Conservation (phyloP, 306 rosid species). For the Sindora glabra region DNA sequence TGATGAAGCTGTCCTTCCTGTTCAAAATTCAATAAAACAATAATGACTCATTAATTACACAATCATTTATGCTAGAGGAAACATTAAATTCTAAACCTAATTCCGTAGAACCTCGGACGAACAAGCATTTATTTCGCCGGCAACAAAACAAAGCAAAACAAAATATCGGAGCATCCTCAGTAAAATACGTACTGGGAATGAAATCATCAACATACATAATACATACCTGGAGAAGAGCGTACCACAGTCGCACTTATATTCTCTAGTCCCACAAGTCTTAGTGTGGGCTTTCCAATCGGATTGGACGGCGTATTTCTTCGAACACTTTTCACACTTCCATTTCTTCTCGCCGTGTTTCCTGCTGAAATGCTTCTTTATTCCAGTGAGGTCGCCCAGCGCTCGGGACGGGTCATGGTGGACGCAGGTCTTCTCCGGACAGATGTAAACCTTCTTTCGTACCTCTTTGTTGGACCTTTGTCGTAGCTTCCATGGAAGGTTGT, state of each 20-base stretch:
- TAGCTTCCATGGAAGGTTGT: slow-evolving; percentile 92
- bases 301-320: slow-evolving; percentile 92
- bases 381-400: slow-evolving; percentile 93
- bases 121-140: slow-evolving; percentile 28
- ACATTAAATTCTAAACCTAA: slow-evolving; percentile 31
- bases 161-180: too few relatives aligned
- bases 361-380: slow-evolving; percentile 89
- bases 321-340: slow-evolving; percentile 96
- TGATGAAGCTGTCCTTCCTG: slow-evolving; percentile 97
- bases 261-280: slow-evolving; percentile 93
- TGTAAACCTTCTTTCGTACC: slow-evolving; percentile 72
- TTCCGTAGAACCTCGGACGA: slow-evolving; percentile 26
- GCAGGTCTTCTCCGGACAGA: slow-evolving; percentile 83
- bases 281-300: slow-evolving; percentile 98
- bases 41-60: slow-evolving; percentile 25
- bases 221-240: slow-evolving; percentile 87
- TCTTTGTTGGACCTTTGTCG: slow-evolving; percentile 68
- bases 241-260: slow-evolving; percentile 92
- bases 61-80: slow-evolving; percentile 12
- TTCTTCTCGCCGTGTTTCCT: slow-evolving; percentile 94
- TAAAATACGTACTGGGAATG: background rate
- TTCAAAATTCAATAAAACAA: slow-evolving; percentile 11
- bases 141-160: background rate
- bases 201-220: background rate
- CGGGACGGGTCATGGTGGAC: slow-evolving; percentile 82